phyloP scores from a whole-genome alignment of 306 rosid genomes.

The Medicago ruthenica region DNA sequence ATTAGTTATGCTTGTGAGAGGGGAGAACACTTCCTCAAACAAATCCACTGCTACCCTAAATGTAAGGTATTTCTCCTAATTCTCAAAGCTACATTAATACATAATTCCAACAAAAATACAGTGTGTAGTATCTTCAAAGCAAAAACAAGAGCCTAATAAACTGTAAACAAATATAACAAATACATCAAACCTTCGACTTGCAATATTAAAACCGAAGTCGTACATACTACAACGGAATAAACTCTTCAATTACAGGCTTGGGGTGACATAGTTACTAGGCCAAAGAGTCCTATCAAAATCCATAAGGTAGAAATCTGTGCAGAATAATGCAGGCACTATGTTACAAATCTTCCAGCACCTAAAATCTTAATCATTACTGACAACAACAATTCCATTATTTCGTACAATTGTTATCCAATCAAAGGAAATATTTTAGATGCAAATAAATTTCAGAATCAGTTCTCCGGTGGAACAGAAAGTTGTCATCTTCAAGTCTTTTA shows the following conservation, averaged over 20 bases:
- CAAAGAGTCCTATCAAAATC: neutral
- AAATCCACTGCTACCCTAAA: too few species aligned
- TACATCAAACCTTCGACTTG: neutral
- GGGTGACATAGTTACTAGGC: neutral
- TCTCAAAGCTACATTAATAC: too few species aligned
- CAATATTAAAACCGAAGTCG: neutral
- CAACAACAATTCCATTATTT: slow-evolving; percentile 27
- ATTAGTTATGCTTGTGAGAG: too few species aligned
- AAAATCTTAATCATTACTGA: slow-evolving; percentile 8
- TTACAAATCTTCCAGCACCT: slow-evolving; percentile 9
- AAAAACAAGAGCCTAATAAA: too few species aligned
- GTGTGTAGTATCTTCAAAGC: too few species aligned
- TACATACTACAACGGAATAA: neutral
- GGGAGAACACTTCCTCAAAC: too few species aligned
- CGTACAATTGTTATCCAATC: slow-evolving; percentile 13
- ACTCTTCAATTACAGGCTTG: neutral
- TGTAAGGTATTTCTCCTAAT: too few species aligned
- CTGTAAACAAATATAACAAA: too few species aligned
- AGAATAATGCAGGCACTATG: neutral
- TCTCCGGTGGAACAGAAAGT: slow-evolving; percentile 27
- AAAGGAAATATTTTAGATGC: neutral
- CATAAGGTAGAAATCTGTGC: neutral
- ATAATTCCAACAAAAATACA: too few species aligned
- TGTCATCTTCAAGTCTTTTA: neutral
- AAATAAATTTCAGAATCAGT: slow-evolving; percentile 41